phyloP scores from a whole-genome alignment of 179 eudicot species.

The Beta macrorhiza region DNA sequence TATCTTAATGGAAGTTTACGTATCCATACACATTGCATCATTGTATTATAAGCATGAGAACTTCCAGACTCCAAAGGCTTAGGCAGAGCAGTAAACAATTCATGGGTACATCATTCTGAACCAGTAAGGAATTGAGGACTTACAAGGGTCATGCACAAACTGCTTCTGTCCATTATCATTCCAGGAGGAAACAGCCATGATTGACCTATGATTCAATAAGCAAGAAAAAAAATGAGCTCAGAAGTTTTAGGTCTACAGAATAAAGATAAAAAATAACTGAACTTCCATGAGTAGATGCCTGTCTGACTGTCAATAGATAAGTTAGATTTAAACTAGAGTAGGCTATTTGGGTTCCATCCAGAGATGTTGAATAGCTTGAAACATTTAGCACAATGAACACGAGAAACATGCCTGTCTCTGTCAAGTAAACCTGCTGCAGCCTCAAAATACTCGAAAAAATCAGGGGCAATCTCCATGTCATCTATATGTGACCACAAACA shows the following conservation, averaged over 20 bases:
- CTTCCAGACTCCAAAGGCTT: not conserved
- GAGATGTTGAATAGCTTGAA: not conserved
- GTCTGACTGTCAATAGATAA: not conserved
- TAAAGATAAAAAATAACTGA: not conserved
- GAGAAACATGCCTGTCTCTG: slow-evolving; percentile 65
- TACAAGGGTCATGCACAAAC: slow-evolving; percentile 95
- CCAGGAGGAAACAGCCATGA: slow-evolving; percentile 99
- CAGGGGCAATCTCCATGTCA: slow-evolving; percentile 99
- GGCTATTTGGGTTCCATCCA: not conserved
- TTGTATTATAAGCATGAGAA: not conserved
- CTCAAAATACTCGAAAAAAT: slow-evolving; percentile 95
- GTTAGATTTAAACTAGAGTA: not conserved
- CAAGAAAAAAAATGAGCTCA: not conserved
- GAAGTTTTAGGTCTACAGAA: not conserved
- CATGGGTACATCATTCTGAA: not conserved
- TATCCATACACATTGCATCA: not conserved
- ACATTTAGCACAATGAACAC: not conserved
- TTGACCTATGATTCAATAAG: slow-evolving; percentile 53
- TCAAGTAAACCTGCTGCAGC: slow-evolving; percentile 88
- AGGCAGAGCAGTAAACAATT: not conserved
- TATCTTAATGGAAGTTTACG: not conserved
- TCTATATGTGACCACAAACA: slow-evolving; percentile 45
- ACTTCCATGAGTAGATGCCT: not conserved
- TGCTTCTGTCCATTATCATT: slow-evolving; percentile 99
- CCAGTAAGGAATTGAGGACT: slow-evolving; percentile 32